These are phyloP conservation scores for Candida freyschussii DNA, from an alignment of 1,139 yeast genomes.

Conservation along the genomic window DNA sequence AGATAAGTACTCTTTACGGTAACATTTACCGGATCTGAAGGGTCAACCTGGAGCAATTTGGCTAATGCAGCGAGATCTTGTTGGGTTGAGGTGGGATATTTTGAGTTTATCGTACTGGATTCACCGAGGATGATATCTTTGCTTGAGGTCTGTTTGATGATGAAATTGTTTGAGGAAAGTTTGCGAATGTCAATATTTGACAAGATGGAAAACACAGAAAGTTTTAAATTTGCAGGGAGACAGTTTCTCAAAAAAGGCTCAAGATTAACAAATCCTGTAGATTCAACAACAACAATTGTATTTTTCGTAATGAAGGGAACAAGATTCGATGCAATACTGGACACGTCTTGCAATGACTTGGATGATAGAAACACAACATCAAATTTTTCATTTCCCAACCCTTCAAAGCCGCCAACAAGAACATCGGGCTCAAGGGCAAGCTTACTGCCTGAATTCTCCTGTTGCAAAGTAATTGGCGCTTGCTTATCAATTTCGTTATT, in stretches of 20 bases:
- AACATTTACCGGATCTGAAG: conserved; percentile 43
- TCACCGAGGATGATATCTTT: conserved; percentile 21
- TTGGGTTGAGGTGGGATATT: conserved; percentile 15
- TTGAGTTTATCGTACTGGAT: conserved; percentile 17
- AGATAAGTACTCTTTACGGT: conserved; percentile 37
- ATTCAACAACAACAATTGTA: conserved; percentile 57
- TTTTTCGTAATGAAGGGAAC: conserved; percentile 32
- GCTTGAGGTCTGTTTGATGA: conserved; percentile 7
- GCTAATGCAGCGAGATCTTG: conserved; percentile 20
- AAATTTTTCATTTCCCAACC: conserved; percentile 30
- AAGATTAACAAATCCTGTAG: conserved; percentile 65
- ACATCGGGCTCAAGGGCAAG: conserved; percentile 9
- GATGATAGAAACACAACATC: conserved; percentile 47
- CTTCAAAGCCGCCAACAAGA: conserved; percentile 4
- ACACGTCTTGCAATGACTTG: conserved; percentile 42
- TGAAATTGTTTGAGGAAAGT: conserved; percentile 12
- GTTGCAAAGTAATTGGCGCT: conserved; percentile 9
- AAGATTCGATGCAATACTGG: conserved; percentile 35
- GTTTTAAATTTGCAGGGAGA: conserved; percentile 28
- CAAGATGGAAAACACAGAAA: conserved; percentile 53
- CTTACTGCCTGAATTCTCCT: conserved; percentile 5
- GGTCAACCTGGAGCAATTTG: conserved; percentile 31
- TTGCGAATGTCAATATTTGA: conserved; percentile 57
- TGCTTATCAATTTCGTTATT: conserved; percentile 9
- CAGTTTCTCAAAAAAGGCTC: conserved; percentile 55